phyloP scores from a whole-genome alignment of 1,284 basidiomycete species.

The Apiotrichum sp. region DNA sequence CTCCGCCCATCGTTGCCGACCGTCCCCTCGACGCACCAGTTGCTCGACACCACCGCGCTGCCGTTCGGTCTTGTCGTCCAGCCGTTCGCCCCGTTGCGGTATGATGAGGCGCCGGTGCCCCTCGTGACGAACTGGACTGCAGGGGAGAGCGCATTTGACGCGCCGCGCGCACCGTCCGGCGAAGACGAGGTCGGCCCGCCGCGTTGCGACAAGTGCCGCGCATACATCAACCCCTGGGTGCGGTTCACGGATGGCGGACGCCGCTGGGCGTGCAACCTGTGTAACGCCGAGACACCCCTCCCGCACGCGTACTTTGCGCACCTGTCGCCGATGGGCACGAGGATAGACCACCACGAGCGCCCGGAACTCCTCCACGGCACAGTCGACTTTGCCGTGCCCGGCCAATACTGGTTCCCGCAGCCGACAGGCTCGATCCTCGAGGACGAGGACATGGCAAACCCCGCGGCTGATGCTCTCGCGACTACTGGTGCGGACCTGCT shows the following conservation, averaged over 20 bases:
- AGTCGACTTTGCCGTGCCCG: conserved; percentile 80
- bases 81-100: conserved; percentile 77
- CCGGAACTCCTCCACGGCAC: conserved; percentile 88
- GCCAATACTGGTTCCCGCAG: conserved; percentile 80
- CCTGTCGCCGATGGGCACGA: conserved; percentile 70
- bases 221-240: conserved; percentile 94
- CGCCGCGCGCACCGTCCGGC: conserved; percentile 65
- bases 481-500: conserved; percentile 42
- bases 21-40: conserved; percentile 71
- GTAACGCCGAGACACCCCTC: conserved; percentile 75
- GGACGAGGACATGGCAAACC: conserved; percentile 52
- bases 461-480: conserved; percentile 30
- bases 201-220: conserved; percentile 78
- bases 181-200: conserved; percentile 62
- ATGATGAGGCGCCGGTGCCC: conserved; percentile 76
- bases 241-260: conserved; percentile 77
- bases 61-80: conserved; percentile 83
- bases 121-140: conserved; percentile 54
- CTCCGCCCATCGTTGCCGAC: conserved; percentile 62
- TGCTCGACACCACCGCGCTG: conserved; percentile 74
- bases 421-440: conserved; percentile 49
- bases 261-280: conserved; percentile 90
- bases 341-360: conserved; percentile 74
- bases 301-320: conserved; percentile 77
- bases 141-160: conserved; percentile 48